Base-by-base conservation (phyloP, 192 early-diverging fungal genomes). In the Paraglomus brasilianum region DNA sequence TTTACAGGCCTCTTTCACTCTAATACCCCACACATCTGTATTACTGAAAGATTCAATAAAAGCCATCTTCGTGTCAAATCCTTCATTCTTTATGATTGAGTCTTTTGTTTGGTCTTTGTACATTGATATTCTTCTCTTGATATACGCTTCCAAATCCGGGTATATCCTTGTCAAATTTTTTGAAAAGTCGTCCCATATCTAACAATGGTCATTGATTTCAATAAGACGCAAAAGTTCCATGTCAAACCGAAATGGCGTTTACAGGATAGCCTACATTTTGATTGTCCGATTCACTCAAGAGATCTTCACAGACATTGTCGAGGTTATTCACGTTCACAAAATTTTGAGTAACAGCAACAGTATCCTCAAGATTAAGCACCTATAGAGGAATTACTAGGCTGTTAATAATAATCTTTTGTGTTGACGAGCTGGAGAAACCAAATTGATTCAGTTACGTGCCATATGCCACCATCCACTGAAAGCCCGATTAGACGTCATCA, bases 401-500 rank as follows among this genome's bases (percentile, higher is more conserved):
- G 30, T 30, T 30, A 30, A 30, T 30, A 30, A 30, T 3, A 30
- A 30, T 2, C 30, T 30, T 30, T 30, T 1, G 30, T 30, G 30
- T 30, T 30, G 1, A 3, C 30, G 30, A 30, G 3, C 30, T 30
- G 30, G 3, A 30, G 3, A 30, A 30, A 3, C 47, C 4, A 13
- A 47, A 15, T 15, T 15, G 17, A 17, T 22, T 43, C 42, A 44
- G 10, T 21, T 46, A 45, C 21, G 42, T 46, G 46, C 77, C 77
- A 79, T 75, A 52, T 79, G 77, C 77, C 77, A 79, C 77, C 77
- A 79, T 49, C 77, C 77, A 22, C 74, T 62, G 46, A 48, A 48
- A 15, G 17, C 1, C 11, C 24, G 30, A 30, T 30, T n/a, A 30
- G 30, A 30, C 1, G 30, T 30, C 30, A 30, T 30, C 30, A 30